phyloP scores from a whole-genome alignment of 495 filamentous ascomycete species.

The Tetracladium marchalianum region DNA sequence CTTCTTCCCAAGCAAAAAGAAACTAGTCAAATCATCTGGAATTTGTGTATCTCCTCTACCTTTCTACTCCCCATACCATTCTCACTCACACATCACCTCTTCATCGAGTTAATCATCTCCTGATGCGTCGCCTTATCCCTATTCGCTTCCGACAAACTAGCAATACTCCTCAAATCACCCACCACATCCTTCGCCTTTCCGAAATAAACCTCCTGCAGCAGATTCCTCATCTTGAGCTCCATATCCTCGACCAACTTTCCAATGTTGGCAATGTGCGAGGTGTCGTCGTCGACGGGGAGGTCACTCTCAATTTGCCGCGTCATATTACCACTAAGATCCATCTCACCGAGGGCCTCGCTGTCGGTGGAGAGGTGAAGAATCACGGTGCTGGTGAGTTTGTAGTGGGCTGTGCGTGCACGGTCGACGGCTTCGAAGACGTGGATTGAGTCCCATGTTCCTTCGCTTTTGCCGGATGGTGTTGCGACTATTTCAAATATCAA shows the following conservation, averaged over 20 bases:
- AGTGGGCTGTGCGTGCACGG: constrained; percentile 81
- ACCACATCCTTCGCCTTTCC: constrained; percentile 99
- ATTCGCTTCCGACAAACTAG: constrained; percentile 73
- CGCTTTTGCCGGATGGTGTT: constrained; percentile 55
- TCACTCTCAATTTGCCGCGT: constrained; percentile 91
- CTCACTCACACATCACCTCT: constrained; percentile 14
- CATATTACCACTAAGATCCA: constrained; percentile 96
- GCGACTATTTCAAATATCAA: constrained; percentile 23
- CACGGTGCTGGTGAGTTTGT: constrained; percentile 95
- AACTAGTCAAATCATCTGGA: neutral
- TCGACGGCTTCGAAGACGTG: constrained; percentile 97
- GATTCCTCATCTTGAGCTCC: constrained; percentile 98
- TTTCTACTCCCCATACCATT: no score
- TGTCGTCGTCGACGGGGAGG: constrained; percentile 79
- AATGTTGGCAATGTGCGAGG: constrained; percentile 91
- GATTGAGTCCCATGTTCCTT: constrained; percentile 94
- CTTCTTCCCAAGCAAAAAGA: no score
- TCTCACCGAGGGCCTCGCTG: constrained; percentile 65
- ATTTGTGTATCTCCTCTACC: neutral
- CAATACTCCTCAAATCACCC: constrained; percentile 90
- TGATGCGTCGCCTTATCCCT: constrained; percentile 77
- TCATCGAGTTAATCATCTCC: constrained; percentile 82
- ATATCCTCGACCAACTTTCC: constrained; percentile 96
- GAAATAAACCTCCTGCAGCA: constrained; percentile 99
- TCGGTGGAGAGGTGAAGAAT: constrained; percentile 76